Percentiles rank a stretch among this genome's conserved stretches.
phyloP scores from a whole-genome alignment of 1,284 basidiomycete species.

The Rhodotorula sp. region DNA sequence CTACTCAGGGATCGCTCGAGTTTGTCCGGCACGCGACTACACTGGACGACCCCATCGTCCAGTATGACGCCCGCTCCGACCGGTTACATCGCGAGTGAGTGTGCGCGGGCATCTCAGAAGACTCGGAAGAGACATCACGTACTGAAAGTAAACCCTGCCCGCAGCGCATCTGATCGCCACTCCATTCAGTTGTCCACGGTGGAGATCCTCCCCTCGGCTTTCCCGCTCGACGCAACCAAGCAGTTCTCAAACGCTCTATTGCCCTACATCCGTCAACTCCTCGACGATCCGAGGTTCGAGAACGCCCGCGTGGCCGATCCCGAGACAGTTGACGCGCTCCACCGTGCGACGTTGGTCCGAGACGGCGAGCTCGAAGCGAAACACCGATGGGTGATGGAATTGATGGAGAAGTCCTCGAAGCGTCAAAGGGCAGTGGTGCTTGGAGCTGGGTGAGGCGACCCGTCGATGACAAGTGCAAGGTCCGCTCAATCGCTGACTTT shows the following conservation, averaged over 20 bases:
- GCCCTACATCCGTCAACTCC: conserved; percentile 67
- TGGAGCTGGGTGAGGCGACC: conserved; percentile 88
- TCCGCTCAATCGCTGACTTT: conserved; percentile 69
- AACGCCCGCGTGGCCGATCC: conserved; percentile 42
- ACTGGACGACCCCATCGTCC: conserved; percentile 63
- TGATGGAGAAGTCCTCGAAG: conserved; percentile 56
- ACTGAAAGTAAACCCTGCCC: too few relatives aligned
- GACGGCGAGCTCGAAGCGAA: conserved; percentile 59
- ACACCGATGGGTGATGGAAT: conserved; percentile 63
- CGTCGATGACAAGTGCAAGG: conserved; percentile 52
- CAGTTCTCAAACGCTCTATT: conserved; percentile 68
- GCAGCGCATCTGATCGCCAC: conserved; percentile 6
- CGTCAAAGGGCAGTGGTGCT: conserved; percentile 76
- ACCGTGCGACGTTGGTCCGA: conserved; percentile 68
- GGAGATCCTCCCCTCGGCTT: conserved; percentile 80
- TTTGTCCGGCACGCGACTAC: conserved; percentile 74
- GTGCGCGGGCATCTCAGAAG: too few relatives aligned
- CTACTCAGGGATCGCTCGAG: conserved; percentile 70
- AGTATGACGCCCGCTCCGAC: conserved; percentile 57
- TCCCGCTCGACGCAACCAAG: conserved; percentile 74
- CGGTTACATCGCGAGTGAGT: conserved; percentile 48
- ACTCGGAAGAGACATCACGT: background rate
- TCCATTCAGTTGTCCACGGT: conserved; percentile 73
- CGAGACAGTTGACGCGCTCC: conserved; percentile 55
- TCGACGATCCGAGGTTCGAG: conserved; percentile 47